phyloP scores from a whole-genome alignment of 2,329 filamentous ascomycete genomes.

The Gaeumannomyces sp. region DNA sequence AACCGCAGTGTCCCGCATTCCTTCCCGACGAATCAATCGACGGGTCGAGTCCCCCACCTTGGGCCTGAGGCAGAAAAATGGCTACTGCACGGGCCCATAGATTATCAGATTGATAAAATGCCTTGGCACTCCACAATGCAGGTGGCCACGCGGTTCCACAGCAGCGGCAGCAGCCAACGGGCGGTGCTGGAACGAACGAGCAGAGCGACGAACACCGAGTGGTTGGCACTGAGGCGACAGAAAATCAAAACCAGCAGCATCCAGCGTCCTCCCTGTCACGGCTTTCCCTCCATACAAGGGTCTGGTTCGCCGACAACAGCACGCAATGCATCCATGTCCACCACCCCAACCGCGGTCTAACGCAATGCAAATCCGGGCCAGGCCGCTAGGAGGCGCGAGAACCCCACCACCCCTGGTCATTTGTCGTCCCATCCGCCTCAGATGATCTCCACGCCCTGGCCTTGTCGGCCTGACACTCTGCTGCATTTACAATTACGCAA shows the following conservation, averaged over 20 bases:
- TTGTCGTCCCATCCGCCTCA: not conserved
- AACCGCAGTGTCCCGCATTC: not conserved
- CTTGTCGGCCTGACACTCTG: not conserved
- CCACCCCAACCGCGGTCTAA: not conserved
- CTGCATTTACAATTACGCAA: not conserved
- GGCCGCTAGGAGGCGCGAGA: not conserved
- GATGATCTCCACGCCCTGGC: constrained; percentile 1
- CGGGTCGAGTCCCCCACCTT: not conserved
- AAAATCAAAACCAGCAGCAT: too few relatives aligned
- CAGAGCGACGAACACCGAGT: not conserved
- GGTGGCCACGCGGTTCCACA: not conserved
- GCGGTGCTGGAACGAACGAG: not conserved
- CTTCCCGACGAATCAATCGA: not conserved
- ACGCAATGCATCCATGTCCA: not conserved
- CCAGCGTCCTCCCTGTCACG: not conserved
- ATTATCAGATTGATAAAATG: constrained; percentile 11
- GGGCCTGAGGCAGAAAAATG: not conserved
- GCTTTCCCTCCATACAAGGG: too few relatives aligned
- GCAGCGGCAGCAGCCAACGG: not conserved
- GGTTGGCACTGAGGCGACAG: not conserved
- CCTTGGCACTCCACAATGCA: not conserved
- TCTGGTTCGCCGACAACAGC: not conserved
- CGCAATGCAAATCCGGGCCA: not conserved
- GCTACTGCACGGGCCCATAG: not conserved
- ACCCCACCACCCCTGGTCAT: constrained; percentile 2